phyloP scores from a whole-genome alignment of 129 eudicot genomes.

The Tanacetum coccineum region DNA sequence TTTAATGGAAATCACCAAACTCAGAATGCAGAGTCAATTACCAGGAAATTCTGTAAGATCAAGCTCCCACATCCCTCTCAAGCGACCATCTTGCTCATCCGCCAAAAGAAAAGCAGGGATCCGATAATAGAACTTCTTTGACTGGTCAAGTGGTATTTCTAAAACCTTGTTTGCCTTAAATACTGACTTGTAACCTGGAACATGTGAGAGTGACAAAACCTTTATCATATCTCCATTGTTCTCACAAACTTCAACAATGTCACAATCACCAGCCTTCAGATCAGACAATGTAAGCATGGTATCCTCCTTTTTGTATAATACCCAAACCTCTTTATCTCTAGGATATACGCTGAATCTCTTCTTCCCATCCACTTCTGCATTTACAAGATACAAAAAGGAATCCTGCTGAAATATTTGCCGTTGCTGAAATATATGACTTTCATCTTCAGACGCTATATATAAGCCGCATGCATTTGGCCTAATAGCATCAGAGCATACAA shows the following conservation, averaged over 20 bases:
- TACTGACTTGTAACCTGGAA: constrained; percentile 15
- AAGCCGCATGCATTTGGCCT: constrained; percentile 40
- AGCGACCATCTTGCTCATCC: no score
- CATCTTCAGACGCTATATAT: constrained; percentile 24
- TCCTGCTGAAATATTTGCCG: neutral
- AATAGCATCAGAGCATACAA: constrained; percentile 24
- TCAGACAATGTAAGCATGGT: constrained; percentile 14
- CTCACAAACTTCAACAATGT: constrained; percentile 51
- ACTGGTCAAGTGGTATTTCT: no score
- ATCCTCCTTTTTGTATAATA: constrained; percentile 39
- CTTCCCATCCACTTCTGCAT: constrained; percentile 24
- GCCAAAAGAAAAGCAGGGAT: no score
- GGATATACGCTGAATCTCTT: constrained; percentile 43
- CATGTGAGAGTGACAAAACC: constrained; percentile 31
- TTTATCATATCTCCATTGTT: constrained; percentile 10
- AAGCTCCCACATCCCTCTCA: no score
- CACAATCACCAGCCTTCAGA: constrained; percentile 36
- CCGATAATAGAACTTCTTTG: no score
- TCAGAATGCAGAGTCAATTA: no score
- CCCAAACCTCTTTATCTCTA: constrained; percentile 51
- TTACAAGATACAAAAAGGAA: constrained; percentile 43
- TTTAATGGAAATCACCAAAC: no score
- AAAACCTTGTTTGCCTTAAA: no score
- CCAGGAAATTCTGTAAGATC: no score
- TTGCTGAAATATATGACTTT: neutral